phyloP scores from a whole-genome alignment of 2,329 filamentous ascomycete genomes.

The Exserohilum rostratum region DNA sequence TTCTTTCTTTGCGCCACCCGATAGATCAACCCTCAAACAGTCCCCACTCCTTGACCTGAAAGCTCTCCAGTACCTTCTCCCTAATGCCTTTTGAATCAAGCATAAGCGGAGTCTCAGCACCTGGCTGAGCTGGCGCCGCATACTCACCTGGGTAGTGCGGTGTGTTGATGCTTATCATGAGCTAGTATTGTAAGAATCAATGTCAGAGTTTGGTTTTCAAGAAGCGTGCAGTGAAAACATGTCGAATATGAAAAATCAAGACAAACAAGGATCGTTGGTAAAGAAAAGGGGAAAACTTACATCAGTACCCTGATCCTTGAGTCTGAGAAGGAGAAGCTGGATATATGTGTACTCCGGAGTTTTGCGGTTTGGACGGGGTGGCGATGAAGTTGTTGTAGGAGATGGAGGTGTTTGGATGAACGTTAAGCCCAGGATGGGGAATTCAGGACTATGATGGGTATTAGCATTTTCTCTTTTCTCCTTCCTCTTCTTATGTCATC shows the following conservation, averaged over 20 bases:
- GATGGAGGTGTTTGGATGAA: conserved; percentile 59
- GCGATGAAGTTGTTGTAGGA: conserved; percentile 14
- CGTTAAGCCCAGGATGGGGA: conserved; percentile 71
- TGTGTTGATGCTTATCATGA: conserved; percentile 86
- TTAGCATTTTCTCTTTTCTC: conserved; percentile 1
- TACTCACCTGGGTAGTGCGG: conserved; percentile 80
- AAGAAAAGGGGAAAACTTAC: too few relatives aligned
- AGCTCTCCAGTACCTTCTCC: conserved; percentile 72
- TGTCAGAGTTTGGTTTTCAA: too few relatives aligned
- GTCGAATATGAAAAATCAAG: too few relatives aligned
- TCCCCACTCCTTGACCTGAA: conserved; percentile 81
- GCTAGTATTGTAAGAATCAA: conserved; percentile 17
- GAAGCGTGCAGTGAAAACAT: too few relatives aligned
- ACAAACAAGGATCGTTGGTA: too few relatives aligned
- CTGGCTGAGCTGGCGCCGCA: conserved; percentile 68
- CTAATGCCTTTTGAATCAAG: conserved; percentile 67
- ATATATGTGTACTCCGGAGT: conserved; percentile 70
- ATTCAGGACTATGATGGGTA: conserved; percentile 37
- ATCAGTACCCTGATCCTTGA: conserved; percentile 78
- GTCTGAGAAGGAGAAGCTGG: conserved; percentile 75
- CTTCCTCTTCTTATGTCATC: neutral
- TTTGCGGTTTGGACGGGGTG: conserved; percentile 32
- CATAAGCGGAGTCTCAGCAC: conserved; percentile 63
- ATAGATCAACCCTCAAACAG: conserved; percentile 68
- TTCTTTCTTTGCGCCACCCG: too few relatives aligned